Percentiles rank a stretch among this genome's conserved stretches.
These are phyloP conservation scores for Claviceps sp. DNA, from an alignment of 2,329 filamentous ascomycete species.

Conservation along the genomic window DNA sequence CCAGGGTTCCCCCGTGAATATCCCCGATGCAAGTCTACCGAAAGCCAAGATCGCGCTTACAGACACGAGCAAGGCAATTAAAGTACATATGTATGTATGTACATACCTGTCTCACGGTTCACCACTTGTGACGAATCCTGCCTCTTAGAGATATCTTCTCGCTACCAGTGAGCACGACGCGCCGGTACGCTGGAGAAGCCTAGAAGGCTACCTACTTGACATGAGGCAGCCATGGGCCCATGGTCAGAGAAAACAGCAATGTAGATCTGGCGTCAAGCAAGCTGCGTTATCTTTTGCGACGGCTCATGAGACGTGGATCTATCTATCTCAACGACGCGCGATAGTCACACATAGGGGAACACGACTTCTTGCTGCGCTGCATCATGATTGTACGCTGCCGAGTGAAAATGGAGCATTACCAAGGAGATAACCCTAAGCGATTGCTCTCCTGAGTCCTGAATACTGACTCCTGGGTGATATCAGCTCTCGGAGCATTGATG, in stretches of 20 bases:
- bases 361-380: neutral
- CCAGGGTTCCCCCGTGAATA: neutral
- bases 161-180: neutral
- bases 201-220: too few species aligned
- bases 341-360: neutral
- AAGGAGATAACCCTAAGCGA: neutral
- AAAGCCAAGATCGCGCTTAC: neutral
- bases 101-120: neutral
- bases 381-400: neutral
- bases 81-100: too few species aligned
- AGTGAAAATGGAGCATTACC: neutral
- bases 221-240: too few species aligned
- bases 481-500: too few species aligned
- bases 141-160: neutral
- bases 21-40: neutral
- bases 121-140: neutral
- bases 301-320: neutral
- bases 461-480: too few species aligned
- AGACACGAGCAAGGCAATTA: neutral
- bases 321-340: neutral
- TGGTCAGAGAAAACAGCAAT: too few species aligned
- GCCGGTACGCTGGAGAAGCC: too few species aligned
- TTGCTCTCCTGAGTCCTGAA: too few species aligned
- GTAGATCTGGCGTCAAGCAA: too few species aligned
- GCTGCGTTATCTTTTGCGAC: too few species aligned